A percentile compares a stretch with the other conserved stretches of the same genome.
phyloP scores from a whole-genome alignment of 805 yeast species.

The Wickerhamomyces kurtzmanii region DNA sequence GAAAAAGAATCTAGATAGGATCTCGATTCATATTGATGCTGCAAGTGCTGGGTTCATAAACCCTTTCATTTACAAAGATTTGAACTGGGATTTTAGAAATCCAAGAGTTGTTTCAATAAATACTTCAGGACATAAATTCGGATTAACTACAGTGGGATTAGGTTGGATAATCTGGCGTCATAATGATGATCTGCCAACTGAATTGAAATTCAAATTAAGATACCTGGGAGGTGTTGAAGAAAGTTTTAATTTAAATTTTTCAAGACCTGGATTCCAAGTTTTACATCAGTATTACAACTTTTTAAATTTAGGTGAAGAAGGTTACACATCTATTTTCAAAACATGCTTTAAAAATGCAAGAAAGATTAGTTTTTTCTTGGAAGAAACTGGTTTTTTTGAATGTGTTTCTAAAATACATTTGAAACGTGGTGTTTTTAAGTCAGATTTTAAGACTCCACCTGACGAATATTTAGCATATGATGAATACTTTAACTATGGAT shows the following conservation, averaged over 20 bases:
- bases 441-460: conserved; percentile 8
- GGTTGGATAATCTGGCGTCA: conserved; percentile 90
- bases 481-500: conserved; percentile 54
- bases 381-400: conserved; percentile 55
- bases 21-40: conserved; percentile 90
- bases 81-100: conserved; percentile 76
- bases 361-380: conserved; percentile 47
- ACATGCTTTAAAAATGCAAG: conserved; percentile 68
- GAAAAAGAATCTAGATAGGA: conserved; percentile 52
- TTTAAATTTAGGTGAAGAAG: conserved; percentile 58
- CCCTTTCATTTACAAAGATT: conserved; percentile 69
- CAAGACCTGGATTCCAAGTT: conserved; percentile 89
- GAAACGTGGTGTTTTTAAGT: conserved; percentile 26
- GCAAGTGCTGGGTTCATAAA: conserved; percentile 89
- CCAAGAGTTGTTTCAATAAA: conserved; percentile 77
- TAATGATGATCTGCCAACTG: conserved; percentile 51
- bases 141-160: conserved; percentile 80
- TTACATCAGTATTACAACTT: conserved; percentile 82
- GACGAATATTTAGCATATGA: conserved; percentile 24
- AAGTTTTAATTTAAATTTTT: conserved; percentile 78
- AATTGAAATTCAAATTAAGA: conserved; percentile 65
- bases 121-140: conserved; percentile 90
- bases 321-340: conserved; percentile 56
- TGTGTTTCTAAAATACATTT: conserved; percentile 75
- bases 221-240: conserved; percentile 87